Percentiles rank a stretch among this genome's conserved stretches.
phyloP scores from a whole-genome alignment of 495 filamentous ascomycete species.

The Penicillium desertorum region DNA sequence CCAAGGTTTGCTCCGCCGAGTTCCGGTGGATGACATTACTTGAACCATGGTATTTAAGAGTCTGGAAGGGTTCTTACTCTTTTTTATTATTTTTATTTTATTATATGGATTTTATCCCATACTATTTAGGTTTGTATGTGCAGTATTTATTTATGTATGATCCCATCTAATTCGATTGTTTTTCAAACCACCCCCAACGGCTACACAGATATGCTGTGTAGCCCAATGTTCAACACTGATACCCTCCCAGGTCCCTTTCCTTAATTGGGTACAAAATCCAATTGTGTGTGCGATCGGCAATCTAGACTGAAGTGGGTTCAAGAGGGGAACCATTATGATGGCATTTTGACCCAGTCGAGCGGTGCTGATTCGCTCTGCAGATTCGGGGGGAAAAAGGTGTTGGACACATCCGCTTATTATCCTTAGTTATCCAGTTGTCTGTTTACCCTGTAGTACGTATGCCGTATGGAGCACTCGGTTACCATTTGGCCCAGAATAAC shows the following conservation, averaged over 20 bases:
- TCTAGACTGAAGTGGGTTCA: slow-evolving; percentile 25
- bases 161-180: slow-evolving; percentile 1
- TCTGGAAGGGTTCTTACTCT: slow-evolving; percentile 1
- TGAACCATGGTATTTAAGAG: slow-evolving; percentile 9
- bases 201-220: slow-evolving; percentile 17
- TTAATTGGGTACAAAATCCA: not conserved
- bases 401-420: slow-evolving; percentile 5
- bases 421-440: too few relatives aligned
- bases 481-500: not conserved
- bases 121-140: too few relatives aligned
- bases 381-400: not conserved
- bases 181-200: slow-evolving; percentile 13
- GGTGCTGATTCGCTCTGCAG: slow-evolving; percentile 1
- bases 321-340: slow-evolving; percentile 22
- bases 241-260: not conserved
- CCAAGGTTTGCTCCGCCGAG: slow-evolving; percentile 16
- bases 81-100: not conserved
- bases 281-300: slow-evolving; percentile 22
- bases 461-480: not conserved
- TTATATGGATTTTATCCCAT: not conserved
- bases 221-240: slow-evolving; percentile 6
- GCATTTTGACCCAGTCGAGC: slow-evolving; percentile 5
- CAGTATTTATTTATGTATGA: too few relatives aligned
- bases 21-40: slow-evolving; percentile 24
- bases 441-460: not conserved